A percentile compares a stretch with the other conserved stretches of the same genome.
These are phyloP conservation scores for Trichophyton rubrum DNA, from an alignment of 2,329 filamentous ascomycete genomes.

Conservation along the genomic window DNA sequence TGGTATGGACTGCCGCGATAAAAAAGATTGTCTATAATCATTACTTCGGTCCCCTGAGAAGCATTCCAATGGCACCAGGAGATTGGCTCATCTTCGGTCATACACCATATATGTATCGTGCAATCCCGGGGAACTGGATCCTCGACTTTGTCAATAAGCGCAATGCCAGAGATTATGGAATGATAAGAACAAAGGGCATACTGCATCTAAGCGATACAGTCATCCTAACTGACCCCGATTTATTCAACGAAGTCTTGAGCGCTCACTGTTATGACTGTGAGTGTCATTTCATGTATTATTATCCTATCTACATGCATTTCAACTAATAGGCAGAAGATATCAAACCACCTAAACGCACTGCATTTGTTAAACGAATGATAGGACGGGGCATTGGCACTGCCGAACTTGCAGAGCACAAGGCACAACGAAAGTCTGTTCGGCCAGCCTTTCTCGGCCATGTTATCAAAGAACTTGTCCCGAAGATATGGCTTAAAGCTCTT, in stretches of 20 bases:
- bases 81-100: background rate
- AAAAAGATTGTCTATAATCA: background rate
- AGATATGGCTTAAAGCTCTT: conserved; percentile 31
- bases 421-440: conserved; percentile 31
- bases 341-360: conserved; percentile 35
- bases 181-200: background rate
- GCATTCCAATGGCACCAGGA: background rate
- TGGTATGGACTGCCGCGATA: background rate
- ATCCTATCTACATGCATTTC: background rate
- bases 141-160: background rate
- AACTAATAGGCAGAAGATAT: background rate
- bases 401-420: conserved; percentile 40
- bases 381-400: conserved; percentile 41
- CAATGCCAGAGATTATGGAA: background rate
- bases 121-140: background rate
- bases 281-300: background rate
- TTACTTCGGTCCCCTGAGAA: background rate
- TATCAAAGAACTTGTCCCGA: conserved; percentile 23
- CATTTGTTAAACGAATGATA: conserved; percentile 37
- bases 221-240: conserved; percentile 23
- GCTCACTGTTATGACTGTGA: conserved; percentile 43
- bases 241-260: conserved; percentile 41
- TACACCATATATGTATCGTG: background rate
- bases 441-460: conserved; percentile 29
- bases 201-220: conserved; percentile 11